These are phyloP conservation scores for Phymatotrichopsis omnivora DNA, from an alignment of 2,329 filamentous ascomycete genomes.

Conservation along the genomic window DNA sequence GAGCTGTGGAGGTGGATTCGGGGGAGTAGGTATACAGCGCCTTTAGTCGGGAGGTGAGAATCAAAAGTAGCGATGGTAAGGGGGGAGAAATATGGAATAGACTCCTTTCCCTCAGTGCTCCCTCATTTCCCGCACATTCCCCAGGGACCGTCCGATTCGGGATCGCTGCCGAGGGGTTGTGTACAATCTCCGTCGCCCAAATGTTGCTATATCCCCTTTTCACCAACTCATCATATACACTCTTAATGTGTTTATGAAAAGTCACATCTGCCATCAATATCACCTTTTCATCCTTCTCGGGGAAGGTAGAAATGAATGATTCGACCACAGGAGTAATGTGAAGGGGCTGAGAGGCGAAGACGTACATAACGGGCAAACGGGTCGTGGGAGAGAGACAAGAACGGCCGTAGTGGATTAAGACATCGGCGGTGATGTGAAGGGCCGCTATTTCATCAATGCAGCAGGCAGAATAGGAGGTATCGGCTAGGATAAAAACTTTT, in stretches of 20 bases:
- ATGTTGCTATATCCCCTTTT: slow-evolving; percentile 58
- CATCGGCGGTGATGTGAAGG: slow-evolving; percentile 82
- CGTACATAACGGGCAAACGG: slow-evolving; percentile 29
- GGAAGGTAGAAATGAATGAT: slow-evolving; percentile 60
- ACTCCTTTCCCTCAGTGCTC: slow-evolving; percentile 53
- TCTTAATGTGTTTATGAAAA: slow-evolving; percentile 63
- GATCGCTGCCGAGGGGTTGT: slow-evolving; percentile 67
- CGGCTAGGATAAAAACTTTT: slow-evolving; percentile 69
- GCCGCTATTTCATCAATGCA: slow-evolving; percentile 96
- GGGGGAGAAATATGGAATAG: slow-evolving; percentile 80
- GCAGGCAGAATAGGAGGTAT: slow-evolving; percentile 94
- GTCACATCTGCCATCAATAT: slow-evolving; percentile 84
- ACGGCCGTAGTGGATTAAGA: slow-evolving; percentile 87
- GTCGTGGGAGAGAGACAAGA: slow-evolving; percentile 69
- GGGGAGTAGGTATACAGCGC: slow-evolving; percentile 31
- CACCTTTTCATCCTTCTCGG: slow-evolving; percentile 51
- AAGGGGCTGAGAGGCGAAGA: slow-evolving; percentile 55
- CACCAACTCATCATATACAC: slow-evolving; percentile 46
- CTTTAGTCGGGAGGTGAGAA: slow-evolving; percentile 67
- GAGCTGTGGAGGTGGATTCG: slow-evolving; percentile 44
- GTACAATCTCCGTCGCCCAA: slow-evolving; percentile 60
- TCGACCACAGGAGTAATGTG: slow-evolving; percentile 48
- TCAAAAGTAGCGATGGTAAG: slow-evolving; percentile 72
- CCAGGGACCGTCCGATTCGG: slow-evolving; percentile 68
- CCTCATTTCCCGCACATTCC: slow-evolving; percentile 35